Evolutionary conservation across 495 filamentous ascomycete genomes (phyloP).

Genomic region (Darksidea phi): DNA sequence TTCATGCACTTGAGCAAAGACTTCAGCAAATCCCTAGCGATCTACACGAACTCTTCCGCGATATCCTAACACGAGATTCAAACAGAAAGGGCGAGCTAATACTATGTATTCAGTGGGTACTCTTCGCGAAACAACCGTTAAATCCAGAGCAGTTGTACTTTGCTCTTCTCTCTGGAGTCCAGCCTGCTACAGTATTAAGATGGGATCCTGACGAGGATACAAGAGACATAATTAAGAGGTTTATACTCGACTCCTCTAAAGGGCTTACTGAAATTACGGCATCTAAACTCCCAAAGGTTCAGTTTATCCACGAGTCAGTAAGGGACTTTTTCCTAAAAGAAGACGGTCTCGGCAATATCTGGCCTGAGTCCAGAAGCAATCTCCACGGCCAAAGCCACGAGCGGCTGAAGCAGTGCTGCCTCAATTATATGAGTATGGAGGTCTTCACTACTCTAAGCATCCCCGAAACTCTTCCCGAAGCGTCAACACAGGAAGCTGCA

Average conservation of each 20-base stretch:
- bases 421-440: neutral
- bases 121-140: too few relatives aligned
- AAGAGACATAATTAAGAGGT: slow-evolving; percentile 1
- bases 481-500: neutral
- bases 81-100: slow-evolving; percentile 1
- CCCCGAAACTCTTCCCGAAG: neutral
- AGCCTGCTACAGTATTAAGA: neutral
- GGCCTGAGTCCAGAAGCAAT: neutral
- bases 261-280: slow-evolving; percentile 13
- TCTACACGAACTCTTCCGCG: slow-evolving; percentile 14
- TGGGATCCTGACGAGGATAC: slow-evolving; percentile 6
- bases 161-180: neutral
- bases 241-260: slow-evolving; percentile 11
- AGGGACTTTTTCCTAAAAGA: slow-evolving; percentile 20
- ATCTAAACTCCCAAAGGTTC: neutral
- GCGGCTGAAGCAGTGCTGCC: slow-evolving; percentile 17
- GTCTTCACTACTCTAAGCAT: neutral
- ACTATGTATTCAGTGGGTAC: slow-evolving; percentile 10
- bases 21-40: slow-evolving; percentile 15
- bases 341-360: slow-evolving; percentile 6
- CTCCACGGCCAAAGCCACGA: slow-evolving; percentile 12
- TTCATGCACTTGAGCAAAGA: neutral
- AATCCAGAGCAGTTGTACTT: slow-evolving; percentile 15
- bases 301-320: slow-evolving; percentile 28
- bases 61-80: slow-evolving; percentile 13